A percentile compares a stretch with the other conserved stretches of the same genome.
phyloP scores from a whole-genome alignment of 176 grass and related monocot genomes.

The Triticum monococcum region DNA sequence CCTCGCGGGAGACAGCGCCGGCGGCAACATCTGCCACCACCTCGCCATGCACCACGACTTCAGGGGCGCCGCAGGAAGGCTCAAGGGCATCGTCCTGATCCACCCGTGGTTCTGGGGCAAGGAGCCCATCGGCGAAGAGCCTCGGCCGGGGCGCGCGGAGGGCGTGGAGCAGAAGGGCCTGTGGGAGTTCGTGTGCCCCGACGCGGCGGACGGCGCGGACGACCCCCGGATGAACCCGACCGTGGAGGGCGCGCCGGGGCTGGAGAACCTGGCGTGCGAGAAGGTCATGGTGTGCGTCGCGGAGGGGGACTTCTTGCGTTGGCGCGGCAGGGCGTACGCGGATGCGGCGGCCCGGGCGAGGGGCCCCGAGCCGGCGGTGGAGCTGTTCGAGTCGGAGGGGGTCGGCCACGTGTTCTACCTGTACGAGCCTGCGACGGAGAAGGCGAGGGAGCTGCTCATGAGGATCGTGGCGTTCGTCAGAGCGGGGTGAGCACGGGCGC shows the following conservation, averaged over 20 bases:
- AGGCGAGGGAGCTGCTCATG: slow-evolving; percentile 39
- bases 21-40: slow-evolving; percentile 53
- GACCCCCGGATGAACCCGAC: slow-evolving; percentile 56
- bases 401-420: slow-evolving; percentile 55
- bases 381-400: slow-evolving; percentile 45
- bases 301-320: slow-evolving; percentile 35
- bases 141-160: background rate
- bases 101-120: slow-evolving; percentile 58
- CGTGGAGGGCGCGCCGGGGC: background rate
- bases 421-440: slow-evolving; percentile 32
- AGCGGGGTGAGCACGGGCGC: background rate
- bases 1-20: slow-evolving; percentile 47
- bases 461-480: slow-evolving; percentile 35
- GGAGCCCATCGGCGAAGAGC: slow-evolving; percentile 34
- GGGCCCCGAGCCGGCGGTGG: background rate
- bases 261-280: slow-evolving; percentile 35
- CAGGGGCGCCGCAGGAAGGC: background rate
- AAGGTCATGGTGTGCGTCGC: slow-evolving; percentile 54
- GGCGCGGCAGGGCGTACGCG: slow-evolving; percentile 44
- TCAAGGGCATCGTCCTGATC: slow-evolving; percentile 42
- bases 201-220: slow-evolving; percentile 32
- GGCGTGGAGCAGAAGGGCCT: slow-evolving; percentile 29
- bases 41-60: slow-evolving; percentile 31
- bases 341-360: slow-evolving; percentile 32
- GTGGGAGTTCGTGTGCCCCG: slow-evolving; percentile 63